Percentiles rank a stretch among this genome's conserved stretches.
Conservation (phyloP, 2,329 filamentous ascomycete genomes). For the Colletotrichum spaethianum region DNA sequence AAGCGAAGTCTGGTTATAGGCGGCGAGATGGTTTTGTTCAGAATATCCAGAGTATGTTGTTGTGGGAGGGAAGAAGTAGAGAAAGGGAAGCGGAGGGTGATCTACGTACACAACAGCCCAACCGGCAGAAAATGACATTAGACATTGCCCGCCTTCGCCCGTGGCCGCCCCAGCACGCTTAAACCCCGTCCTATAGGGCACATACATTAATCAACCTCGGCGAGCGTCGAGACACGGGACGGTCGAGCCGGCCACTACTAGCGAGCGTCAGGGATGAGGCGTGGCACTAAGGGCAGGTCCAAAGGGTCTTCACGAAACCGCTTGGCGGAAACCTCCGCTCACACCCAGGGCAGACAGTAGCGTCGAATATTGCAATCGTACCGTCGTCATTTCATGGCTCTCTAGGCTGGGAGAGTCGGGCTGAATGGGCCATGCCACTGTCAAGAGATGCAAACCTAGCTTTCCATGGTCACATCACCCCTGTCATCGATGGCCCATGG, state of each 20-base stretch:
- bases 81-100: constrained; percentile 17
- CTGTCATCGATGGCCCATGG: constrained; percentile 19
- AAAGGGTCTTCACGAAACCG: constrained; percentile 13
- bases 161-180: constrained; percentile 37
- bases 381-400: constrained; percentile 30
- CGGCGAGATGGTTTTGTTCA: constrained; percentile 37
- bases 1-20: constrained; percentile 28
- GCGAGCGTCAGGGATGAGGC: constrained; percentile 25
- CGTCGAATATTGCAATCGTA: constrained; percentile 25
- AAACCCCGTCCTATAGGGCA: constrained; percentile 39
- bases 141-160: constrained; percentile 36
- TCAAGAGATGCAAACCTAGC: constrained; percentile 28
- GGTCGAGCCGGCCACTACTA: constrained; percentile 8
- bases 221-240: constrained; percentile 27
- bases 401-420: constrained; percentile 5
- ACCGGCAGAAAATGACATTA: constrained; percentile 41
- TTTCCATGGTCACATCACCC: constrained; percentile 12
- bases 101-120: constrained; percentile 33
- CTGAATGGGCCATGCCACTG: constrained; percentile 22
- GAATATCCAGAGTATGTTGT: constrained; percentile 35
- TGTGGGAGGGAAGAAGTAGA: constrained; percentile 32
- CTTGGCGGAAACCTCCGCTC: constrained; percentile 29
- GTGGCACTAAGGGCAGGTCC: constrained; percentile 30
- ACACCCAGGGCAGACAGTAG: constrained; percentile 20
- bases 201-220: constrained; percentile 21